Percentiles rank a stretch among this genome's conserved stretches.
Conservation (phyloP, 768 basidiomycete species). For the Phaeolepiota aurea region DNA sequence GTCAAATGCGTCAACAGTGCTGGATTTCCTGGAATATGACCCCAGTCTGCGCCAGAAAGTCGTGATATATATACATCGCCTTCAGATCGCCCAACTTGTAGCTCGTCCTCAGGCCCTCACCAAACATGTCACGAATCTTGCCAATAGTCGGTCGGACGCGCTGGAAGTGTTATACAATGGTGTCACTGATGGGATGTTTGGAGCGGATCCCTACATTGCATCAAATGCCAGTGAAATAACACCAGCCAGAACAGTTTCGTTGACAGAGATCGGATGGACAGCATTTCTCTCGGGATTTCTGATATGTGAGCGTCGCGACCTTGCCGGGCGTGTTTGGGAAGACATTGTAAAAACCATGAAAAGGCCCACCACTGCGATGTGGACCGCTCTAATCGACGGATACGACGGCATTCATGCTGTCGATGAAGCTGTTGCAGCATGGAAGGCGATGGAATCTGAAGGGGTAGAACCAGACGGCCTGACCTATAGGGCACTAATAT, state of each 20-base stretch:
- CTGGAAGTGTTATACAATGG: slow-evolving; percentile 43
- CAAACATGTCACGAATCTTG: slow-evolving; percentile 40
- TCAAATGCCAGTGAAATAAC: slow-evolving; percentile 27
- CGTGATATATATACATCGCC: slow-evolving; percentile 33
- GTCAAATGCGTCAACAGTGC: slow-evolving; percentile 26
- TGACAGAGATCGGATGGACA: slow-evolving; percentile 56
- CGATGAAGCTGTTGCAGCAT: slow-evolving; percentile 47
- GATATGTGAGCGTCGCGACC: slow-evolving; percentile 40
- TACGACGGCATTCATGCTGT: slow-evolving; percentile 44
- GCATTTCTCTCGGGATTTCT: slow-evolving; percentile 62
- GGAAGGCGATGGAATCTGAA: slow-evolving; percentile 54
- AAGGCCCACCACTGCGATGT: slow-evolving; percentile 46
- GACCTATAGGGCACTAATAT: slow-evolving; percentile 64
- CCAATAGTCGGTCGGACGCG: slow-evolving; percentile 19
- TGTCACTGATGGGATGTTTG: slow-evolving; percentile 42
- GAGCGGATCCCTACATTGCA: slow-evolving; percentile 47
- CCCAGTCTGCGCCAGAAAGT: slow-evolving; percentile 31
- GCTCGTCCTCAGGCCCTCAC: slow-evolving; percentile 40
- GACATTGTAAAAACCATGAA: slow-evolving; percentile 48
- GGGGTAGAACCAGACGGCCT: slow-evolving; percentile 51
- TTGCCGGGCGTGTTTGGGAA: slow-evolving; percentile 60
- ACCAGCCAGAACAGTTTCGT: slow-evolving; percentile 30
- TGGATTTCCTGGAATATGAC: slow-evolving; percentile 25
- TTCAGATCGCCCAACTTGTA: slow-evolving; percentile 45
- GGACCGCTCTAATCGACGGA: slow-evolving; percentile 66